Conservation (phyloP, 495 filamentous ascomycete genomes). For the Baudoinia panamericana region DNA sequence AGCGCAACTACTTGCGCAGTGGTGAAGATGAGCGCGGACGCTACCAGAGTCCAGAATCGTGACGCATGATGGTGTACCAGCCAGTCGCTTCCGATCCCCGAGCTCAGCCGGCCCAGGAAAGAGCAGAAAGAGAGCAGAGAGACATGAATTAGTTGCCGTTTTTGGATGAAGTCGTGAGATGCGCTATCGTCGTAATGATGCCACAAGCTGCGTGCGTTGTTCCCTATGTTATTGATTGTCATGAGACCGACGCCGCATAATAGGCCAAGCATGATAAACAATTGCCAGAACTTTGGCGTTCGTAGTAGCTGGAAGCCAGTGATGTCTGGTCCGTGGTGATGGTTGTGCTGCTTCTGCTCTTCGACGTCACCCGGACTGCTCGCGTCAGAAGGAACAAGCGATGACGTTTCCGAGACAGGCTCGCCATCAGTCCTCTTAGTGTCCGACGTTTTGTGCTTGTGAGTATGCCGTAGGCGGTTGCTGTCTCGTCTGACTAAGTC, state of each 20-base stretch:
- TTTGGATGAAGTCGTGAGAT: conserved; percentile 58
- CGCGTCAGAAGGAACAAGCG: conserved; percentile 55
- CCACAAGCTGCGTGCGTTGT: conserved; percentile 69
- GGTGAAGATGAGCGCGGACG: conserved; percentile 65
- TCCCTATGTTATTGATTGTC: conserved; percentile 99
- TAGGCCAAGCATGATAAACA: conserved; percentile 73
- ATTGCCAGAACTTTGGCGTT: conserved; percentile 74
- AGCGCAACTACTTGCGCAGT: conserved; percentile 68
- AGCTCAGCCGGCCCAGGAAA: conserved; percentile 67
- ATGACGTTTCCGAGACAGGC: conserved; percentile 60
- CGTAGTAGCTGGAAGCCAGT: conserved; percentile 68
- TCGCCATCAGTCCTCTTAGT: conserved; percentile 22
- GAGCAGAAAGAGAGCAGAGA: conserved; percentile 78
- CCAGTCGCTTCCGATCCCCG: conserved; percentile 79
- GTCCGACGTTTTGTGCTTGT: conserved; percentile 1
- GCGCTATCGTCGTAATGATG: conserved; percentile 65
- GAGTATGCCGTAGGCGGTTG: conserved; percentile 9
- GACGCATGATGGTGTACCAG: conserved; percentile 66
- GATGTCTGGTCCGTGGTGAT: conserved; percentile 64
- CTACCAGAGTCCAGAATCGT: conserved; percentile 77
- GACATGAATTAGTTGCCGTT: conserved; percentile 82
- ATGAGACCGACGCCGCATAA: conserved; percentile 88
- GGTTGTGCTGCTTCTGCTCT: conserved; percentile 40
- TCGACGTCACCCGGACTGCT: conserved; percentile 31
- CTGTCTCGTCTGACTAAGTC: conserved; percentile 10